These are phyloP conservation scores for Pleurotus cornucopiae DNA, from an alignment of 768 basidiomycete genomes.

Conservation along the genomic window DNA sequence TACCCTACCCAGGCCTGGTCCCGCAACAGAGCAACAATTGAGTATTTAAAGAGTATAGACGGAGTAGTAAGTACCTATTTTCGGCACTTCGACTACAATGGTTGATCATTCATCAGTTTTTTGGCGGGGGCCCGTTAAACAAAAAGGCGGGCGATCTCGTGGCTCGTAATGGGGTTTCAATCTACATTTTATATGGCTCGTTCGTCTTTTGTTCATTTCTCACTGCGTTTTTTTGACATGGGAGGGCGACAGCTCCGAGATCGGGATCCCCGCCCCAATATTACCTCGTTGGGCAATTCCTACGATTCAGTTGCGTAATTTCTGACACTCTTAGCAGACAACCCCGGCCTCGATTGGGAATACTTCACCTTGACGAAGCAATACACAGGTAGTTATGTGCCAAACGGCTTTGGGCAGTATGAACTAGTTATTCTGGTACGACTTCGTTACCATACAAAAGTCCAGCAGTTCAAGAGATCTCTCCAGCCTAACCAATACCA, in stretches of 20 bases:
- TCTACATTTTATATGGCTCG: conserved; percentile 28
- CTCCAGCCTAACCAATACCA: conserved; percentile 16
- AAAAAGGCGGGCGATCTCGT: conserved; percentile 30
- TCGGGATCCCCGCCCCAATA: conserved; percentile 12
- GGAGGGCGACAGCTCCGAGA: conserved; percentile 7
- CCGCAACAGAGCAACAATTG: conserved; percentile 4
- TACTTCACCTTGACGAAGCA: conserved; percentile 25
- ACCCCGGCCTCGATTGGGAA: conserved; percentile 23
- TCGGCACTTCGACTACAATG: background rate
- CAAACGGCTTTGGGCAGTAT: conserved; percentile 27
- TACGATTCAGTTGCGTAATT: background rate
- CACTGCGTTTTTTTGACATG: no score
- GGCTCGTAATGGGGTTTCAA: conserved; percentile 25
- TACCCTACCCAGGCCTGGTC: conserved; percentile 13
- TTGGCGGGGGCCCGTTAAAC: conserved; percentile 35
- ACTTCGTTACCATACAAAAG: no score
- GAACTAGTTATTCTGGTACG: conserved; percentile 36
- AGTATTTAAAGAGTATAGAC: conserved; percentile 25
- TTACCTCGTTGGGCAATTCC: conserved; percentile 9
- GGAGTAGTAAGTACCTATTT: conserved; percentile 21
- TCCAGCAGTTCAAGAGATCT: background rate
- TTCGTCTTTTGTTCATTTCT: conserved; percentile 15
- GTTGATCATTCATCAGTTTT: conserved; percentile 19
- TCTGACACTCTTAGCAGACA: background rate
- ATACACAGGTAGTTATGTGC: conserved; percentile 21